Evolutionary conservation across 2,329 filamentous ascomycete species (phyloP).

Genomic region (Pseudocercospora crystallina): DNA sequence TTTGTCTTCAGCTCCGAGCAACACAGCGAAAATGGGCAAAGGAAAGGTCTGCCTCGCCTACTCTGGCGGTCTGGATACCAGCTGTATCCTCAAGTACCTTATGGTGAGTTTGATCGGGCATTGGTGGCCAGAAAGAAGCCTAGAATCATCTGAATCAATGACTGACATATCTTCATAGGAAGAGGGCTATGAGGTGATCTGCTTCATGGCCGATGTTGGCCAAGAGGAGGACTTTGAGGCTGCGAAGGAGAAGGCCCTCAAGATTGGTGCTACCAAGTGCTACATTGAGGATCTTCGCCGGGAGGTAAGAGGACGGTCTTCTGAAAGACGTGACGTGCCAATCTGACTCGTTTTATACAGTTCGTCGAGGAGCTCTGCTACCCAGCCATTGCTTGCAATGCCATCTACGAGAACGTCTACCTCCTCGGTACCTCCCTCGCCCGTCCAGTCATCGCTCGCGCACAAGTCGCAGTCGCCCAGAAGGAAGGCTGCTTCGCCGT

Average conservation of each 20-base stretch:
- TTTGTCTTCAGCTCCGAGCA: not conserved
- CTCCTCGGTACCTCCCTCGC: constrained; percentile 60
- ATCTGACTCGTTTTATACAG: constrained; percentile 19
- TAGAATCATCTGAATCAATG: not conserved
- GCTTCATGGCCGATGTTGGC: constrained; percentile 67
- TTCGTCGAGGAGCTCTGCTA: constrained; percentile 81
- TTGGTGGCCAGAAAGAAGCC: constrained; percentile 21
- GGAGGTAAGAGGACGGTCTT: constrained; percentile 22
- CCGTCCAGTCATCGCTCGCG: constrained; percentile 68
- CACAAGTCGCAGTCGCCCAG: constrained; percentile 64
- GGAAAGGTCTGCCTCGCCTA: constrained; percentile 51
- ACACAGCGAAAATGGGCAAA: constrained; percentile 21
- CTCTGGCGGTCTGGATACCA: constrained; percentile 60
- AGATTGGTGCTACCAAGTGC: constrained; percentile 67
- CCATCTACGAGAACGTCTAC: constrained; percentile 61
- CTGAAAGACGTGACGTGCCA: not conserved
- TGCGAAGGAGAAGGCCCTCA: constrained; percentile 70
- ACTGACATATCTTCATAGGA: constrained; percentile 35
- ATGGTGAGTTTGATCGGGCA: constrained; percentile 29
- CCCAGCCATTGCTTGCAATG: constrained; percentile 72
- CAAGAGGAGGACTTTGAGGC: constrained; percentile 68
- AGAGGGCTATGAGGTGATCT: constrained; percentile 62
- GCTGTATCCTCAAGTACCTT: constrained; percentile 53
- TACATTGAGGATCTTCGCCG: constrained; percentile 64
- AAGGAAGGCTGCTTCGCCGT: constrained; percentile 57